A percentile compares a stretch with the other conserved stretches of the same genome.
Evolutionary conservation across 192 early-diverging fungal species (phyloP).

Genomic region (Coemansia brasiliensis): DNA sequence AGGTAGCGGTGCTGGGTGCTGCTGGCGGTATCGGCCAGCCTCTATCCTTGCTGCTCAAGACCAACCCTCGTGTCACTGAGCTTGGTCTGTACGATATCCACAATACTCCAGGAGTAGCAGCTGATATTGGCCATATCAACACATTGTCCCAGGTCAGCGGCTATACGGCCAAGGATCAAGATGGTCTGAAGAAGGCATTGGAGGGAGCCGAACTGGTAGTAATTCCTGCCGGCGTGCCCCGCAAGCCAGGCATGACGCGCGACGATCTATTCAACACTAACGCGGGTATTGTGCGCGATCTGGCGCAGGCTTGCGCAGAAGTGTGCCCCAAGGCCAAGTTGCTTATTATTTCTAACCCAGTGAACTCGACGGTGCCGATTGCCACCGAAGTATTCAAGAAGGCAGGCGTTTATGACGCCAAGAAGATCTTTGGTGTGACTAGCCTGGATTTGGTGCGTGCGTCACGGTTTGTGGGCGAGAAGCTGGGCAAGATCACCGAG

Average conservation of each 20-base stretch:
- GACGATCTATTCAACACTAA: conserved; percentile 99
- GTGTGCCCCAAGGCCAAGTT: conserved; percentile 82
- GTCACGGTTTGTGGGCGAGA: conserved; percentile 88
- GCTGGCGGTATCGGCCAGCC: conserved; percentile 98
- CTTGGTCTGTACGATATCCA: conserved; percentile 93
- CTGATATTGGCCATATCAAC: conserved; percentile 94
- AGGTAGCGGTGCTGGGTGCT: conserved; percentile 73
- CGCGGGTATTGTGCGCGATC: conserved; percentile 81
- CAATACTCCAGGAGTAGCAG: conserved; percentile 96
- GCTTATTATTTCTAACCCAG: conserved; percentile 91
- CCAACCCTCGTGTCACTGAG: conserved; percentile 79
- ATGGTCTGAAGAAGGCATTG: conserved; percentile 75
- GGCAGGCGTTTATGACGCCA: conserved; percentile 80
- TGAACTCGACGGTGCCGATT: conserved; percentile 96
- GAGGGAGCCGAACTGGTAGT: conserved; percentile 79
- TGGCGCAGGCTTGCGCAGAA: conserved; percentile 78
- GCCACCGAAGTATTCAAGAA: conserved; percentile 89
- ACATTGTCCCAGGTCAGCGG: conserved; percentile 78
- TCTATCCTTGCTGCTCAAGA: conserved; percentile 92
- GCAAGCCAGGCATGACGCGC: conserved; percentile 99
- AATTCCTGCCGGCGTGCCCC: conserved; percentile 96
- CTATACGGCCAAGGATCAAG: conserved; percentile 66
- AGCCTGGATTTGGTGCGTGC: conserved; percentile 97
- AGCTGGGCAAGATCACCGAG: conserved; percentile 69
- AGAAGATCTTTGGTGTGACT: conserved; percentile 93